These are phyloP conservation scores for Russula ochroleuca DNA, from an alignment of 768 basidiomycete genomes.

Conservation along the genomic window DNA sequence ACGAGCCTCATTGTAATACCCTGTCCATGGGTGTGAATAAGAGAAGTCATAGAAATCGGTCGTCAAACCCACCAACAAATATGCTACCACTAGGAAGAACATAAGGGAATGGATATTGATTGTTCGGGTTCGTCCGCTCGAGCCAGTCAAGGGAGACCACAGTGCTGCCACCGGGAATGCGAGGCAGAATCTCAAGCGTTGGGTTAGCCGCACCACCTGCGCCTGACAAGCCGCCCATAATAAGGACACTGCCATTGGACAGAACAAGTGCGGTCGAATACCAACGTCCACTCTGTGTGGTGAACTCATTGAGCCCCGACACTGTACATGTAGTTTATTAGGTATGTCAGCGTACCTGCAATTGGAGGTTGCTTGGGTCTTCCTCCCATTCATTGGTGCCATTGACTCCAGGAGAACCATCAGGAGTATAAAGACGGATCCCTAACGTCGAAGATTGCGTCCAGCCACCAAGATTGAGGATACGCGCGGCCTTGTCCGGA, in stretches of 20 bases:
- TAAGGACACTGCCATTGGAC: conserved; percentile 68
- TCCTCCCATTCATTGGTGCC: conserved; percentile 81
- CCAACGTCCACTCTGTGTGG: conserved; percentile 56
- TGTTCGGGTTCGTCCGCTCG: conserved; percentile 69
- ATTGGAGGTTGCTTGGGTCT: conserved; percentile 48
- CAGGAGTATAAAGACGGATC: conserved; percentile 66
- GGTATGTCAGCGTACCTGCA: conserved; percentile 51
- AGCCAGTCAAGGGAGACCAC: conserved; percentile 60
- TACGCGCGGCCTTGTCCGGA: conserved; percentile 66
- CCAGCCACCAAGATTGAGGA: conserved; percentile 68
- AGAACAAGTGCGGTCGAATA: conserved; percentile 65
- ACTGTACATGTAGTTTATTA: background rate
- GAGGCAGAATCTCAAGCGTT: conserved; percentile 68
- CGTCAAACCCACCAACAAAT: conserved; percentile 54
- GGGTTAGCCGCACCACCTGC: conserved; percentile 64
- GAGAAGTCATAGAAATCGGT: background rate
- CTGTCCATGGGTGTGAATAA: conserved; percentile 34
- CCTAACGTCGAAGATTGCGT: conserved; percentile 68
- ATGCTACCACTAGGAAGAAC: conserved; percentile 65
- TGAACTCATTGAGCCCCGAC: background rate
- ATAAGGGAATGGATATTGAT: conserved; percentile 73
- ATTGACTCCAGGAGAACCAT: conserved; percentile 62
- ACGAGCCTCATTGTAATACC: conserved; percentile 78
- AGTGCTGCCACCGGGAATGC: conserved; percentile 58
- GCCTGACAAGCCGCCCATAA: conserved; percentile 72